phyloP scores from a whole-genome alignment of 2,329 filamentous ascomycete species.

The Colletotrichum theobromicola region DNA sequence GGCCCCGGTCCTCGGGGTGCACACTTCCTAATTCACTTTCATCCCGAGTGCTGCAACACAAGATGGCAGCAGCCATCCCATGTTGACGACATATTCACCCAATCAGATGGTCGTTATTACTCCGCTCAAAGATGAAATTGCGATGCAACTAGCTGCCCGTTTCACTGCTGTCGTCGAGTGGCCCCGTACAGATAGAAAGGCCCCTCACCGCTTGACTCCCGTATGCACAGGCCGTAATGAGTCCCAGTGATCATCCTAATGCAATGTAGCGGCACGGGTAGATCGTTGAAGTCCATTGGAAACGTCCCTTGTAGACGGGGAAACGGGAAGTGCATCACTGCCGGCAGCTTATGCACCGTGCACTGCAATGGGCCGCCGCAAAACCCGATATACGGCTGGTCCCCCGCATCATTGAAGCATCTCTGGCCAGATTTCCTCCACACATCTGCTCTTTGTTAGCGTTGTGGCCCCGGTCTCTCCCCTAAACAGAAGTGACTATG shows the following conservation, averaged over 20 bases:
- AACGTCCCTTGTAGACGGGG: not conserved
- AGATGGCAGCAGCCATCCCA: not conserved
- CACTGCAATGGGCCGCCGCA: not conserved
- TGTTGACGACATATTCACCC: not conserved
- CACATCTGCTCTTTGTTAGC: accelerated
- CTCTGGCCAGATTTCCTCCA: not conserved
- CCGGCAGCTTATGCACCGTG: not conserved
- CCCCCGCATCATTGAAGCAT: not conserved
- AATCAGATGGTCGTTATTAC: not conserved
- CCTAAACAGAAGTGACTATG: not conserved
- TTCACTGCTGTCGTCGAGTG: not conserved
- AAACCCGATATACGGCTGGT: not conserved
- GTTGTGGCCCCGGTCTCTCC: not conserved
- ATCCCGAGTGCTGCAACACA: not conserved
- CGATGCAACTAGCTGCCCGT: not conserved
- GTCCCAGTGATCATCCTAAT: not conserved
- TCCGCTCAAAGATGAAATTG: not conserved
- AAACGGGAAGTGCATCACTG: not conserved
- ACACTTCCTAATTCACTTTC: not conserved
- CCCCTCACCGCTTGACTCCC: not conserved
- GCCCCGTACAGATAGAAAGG: not conserved
- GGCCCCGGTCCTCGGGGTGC: not conserved
- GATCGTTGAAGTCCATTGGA: not conserved
- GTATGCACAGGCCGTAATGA: not conserved
- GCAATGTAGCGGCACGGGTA: not conserved